Evolutionary conservation across 352 stramenopile genomes (phyloP).

Genomic region (Phytophthora fragariaefolia): DNA sequence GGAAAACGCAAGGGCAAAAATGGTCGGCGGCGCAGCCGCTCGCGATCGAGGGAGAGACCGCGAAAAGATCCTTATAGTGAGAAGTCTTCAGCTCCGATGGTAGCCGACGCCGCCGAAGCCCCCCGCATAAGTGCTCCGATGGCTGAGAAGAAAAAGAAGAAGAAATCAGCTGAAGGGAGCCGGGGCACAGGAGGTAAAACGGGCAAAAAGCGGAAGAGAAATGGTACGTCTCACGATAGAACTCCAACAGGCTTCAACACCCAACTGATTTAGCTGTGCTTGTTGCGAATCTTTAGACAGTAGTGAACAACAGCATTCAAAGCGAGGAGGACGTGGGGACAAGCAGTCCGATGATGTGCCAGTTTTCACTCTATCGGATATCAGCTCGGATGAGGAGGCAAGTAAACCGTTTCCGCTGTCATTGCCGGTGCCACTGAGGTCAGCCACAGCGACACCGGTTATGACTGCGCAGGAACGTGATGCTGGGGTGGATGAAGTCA

Average conservation of each 20-base stretch:
- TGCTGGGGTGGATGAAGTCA: constrained; percentile 20
- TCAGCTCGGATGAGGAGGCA: constrained; percentile 47
- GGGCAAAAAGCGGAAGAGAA: constrained; percentile 46
- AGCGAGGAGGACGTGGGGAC: constrained; percentile 21
- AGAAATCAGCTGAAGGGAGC: constrained; percentile 16
- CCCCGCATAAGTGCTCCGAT: constrained; percentile 5
- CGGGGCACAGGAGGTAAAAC: constrained; percentile 13
- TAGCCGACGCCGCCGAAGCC: constrained; percentile 7
- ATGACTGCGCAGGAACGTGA: constrained; percentile 23
- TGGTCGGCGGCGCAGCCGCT: constrained; percentile 33
- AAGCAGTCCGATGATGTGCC: constrained; percentile 14
- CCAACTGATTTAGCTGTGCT: constrained; percentile 12
- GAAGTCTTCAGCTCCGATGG: background rate
- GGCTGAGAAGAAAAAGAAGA: constrained; percentile 22
- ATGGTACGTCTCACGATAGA: constrained; percentile 26
- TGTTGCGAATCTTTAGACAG: constrained; percentile 20
- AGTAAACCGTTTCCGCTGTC: constrained; percentile 35
- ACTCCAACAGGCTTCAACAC: background rate
- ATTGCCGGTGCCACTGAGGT: constrained; percentile 26
- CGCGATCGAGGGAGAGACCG: constrained; percentile 36
- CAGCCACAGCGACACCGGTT: constrained; percentile 10
- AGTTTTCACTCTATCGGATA: constrained; percentile 44
- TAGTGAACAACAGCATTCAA: constrained; percentile 22
- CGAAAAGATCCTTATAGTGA: constrained; percentile 18
- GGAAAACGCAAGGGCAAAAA: constrained; percentile 26